Percentiles rank a stretch among this genome's conserved stretches.
These are phyloP conservation scores for Thozetella sp. DNA, from an alignment of 495 filamentous ascomycete genomes.

Conservation along the genomic window DNA sequence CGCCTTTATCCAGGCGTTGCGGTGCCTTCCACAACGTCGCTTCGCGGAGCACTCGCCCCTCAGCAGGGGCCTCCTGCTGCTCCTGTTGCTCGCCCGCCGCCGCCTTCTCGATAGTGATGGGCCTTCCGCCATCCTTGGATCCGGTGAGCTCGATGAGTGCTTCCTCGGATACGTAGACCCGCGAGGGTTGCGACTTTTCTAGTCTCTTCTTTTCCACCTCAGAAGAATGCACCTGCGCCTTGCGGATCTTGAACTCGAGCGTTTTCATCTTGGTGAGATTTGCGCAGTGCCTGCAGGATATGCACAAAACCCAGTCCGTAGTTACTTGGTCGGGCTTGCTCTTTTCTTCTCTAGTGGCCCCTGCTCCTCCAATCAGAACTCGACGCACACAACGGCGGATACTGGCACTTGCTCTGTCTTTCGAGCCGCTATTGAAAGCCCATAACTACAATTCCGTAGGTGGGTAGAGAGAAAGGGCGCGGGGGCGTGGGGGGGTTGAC, in stretches of 20 bases:
- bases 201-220: slow-evolving; percentile 44
- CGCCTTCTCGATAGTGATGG: slow-evolving; percentile 52
- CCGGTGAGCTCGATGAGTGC: slow-evolving; percentile 58
- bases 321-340: no score
- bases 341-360: no score
- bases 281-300: no score
- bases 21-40: slow-evolving; percentile 68
- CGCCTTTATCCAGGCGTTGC: slow-evolving; percentile 64
- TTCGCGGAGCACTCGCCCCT: slow-evolving; percentile 32
- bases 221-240: slow-evolving; percentile 27
- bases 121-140: slow-evolving; percentile 57
- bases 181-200: slow-evolving; percentile 42
- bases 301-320: no score
- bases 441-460: no score
- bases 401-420: no score
- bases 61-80: slow-evolving; percentile 7
- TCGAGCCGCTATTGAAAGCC: no score
- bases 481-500: no score
- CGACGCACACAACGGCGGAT: no score
- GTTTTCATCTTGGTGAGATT: slow-evolving; percentile 28
- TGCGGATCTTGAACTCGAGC: slow-evolving; percentile 49
- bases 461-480: no score
- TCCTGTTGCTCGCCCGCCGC: slow-evolving; percentile 23
- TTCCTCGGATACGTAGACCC: slow-evolving; percentile 68
- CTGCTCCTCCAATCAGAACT: no score